Evolutionary conservation across 345 rosid genomes (phyloP), one percentile per base, ranked within the genome.

Genomic region (Camelina laxa): DNA sequence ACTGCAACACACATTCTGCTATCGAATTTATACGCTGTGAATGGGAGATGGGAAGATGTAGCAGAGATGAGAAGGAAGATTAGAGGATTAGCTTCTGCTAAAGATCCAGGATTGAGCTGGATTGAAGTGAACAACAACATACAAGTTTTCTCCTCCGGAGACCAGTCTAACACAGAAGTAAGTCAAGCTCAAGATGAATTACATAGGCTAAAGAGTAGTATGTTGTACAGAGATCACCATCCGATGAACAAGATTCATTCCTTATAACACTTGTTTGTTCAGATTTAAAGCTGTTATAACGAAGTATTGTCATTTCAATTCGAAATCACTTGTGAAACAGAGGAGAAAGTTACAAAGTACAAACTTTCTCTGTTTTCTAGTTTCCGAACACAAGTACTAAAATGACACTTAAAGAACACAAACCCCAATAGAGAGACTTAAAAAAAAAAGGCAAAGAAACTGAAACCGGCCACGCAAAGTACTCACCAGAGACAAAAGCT

Each of bases 61-160:
- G 87, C 88, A 11, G 88, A 80, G 63, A 81, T 80, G 64, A 88
- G 93, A 79, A 85, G 76, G 63, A 87, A 83, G 84, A 85, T 85
- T 6, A 87, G 91, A 81, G 88, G 84, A 41, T 73, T 86, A 73
- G 67, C 60, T 66, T 58, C 82, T 62, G 84, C 82, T 38, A 91
- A 88, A 79, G 87, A 84, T 78, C 94, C 96, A 16, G 97, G 90
- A 44, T 54, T 88, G 59, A 93, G 97, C 81, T 93, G 98, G 97
- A 86, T 91, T 47, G 93, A 90, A 75, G 78, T 75, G 60, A 83
- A 83, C 72, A 85, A 82, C 70, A 70, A 42, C 41, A 74, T 87
- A 69, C 84, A 81, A 31, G 81, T 77, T 4, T 88, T 91, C 77
- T 72, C 86, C 56, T 89, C 96, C 3, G 89, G 87, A 24, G 89